These are phyloP conservation scores for Phytophthora crassamura DNA, from an alignment of 352 stramenopile genomes.

Conservation along the genomic window DNA sequence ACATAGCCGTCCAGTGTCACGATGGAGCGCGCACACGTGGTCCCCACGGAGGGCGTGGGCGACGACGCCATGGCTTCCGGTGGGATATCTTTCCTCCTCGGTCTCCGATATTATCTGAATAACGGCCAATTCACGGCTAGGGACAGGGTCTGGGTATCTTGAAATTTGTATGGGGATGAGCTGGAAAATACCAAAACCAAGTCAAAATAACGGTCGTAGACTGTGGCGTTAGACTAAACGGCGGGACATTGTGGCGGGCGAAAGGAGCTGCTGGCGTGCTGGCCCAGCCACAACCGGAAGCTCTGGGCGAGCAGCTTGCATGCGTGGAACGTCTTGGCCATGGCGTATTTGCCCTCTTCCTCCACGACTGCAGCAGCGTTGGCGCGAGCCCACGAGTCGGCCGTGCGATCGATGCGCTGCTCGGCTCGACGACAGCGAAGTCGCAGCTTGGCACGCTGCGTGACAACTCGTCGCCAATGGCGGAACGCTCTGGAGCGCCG, in stretches of 20 bases:
- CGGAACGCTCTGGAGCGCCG: constrained; percentile 18
- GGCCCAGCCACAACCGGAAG: constrained; percentile 34
- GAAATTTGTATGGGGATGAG: too few relatives aligned
- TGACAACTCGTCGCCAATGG: constrained; percentile 20
- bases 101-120: too few relatives aligned
- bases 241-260: neutral
- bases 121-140: too few relatives aligned
- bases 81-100: too few relatives aligned
- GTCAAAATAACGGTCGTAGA: neutral
- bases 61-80: neutral
- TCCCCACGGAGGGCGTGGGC: neutral
- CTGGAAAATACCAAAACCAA: neutral
- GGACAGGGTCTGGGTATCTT: too few relatives aligned
- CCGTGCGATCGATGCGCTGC: constrained; percentile 10
- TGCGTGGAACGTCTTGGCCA: constrained; percentile 54
- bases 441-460: constrained; percentile 23
- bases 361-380: constrained; percentile 29
- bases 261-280: constrained; percentile 4
- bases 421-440: constrained; percentile 21
- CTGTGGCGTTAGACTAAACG: neutral
- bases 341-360: constrained; percentile 53
- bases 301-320: constrained; percentile 26
- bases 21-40: constrained; percentile 14
- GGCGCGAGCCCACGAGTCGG: constrained; percentile 2
- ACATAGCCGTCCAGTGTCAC: constrained; percentile 46